Evolutionary conservation across 2,329 filamentous ascomycete genomes (phyloP), one percentile per base, ranked within the genome.

Genomic region (Trematosphaeria pertusa): DNA sequence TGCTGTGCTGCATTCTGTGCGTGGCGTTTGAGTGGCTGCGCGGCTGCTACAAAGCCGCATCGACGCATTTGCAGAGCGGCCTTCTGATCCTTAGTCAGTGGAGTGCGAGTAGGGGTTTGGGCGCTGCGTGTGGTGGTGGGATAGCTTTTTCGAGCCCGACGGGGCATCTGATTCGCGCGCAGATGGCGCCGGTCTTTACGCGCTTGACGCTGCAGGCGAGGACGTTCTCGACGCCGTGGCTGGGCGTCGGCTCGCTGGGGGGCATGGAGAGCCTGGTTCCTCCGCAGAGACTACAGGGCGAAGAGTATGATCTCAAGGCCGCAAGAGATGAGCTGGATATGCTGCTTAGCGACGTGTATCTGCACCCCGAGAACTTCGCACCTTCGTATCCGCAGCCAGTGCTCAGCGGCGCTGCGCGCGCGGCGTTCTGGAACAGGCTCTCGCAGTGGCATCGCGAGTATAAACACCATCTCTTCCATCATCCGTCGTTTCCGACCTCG

Each of bases 1-100:
- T 49, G 10, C 31, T 44, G 6, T 45, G 46, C 15, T 44, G 40
- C 22, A 37, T 49, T 17, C 41, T 49, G 4, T 45, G 42, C 32
- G 30, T 43, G 2, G 42, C 31, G n/a, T 49, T 49, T 20, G 46
- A 49, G 18, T 49, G 46, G 40, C 46, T 49, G 5, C 40, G 40
- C 21, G 46, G 46, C 28, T 26, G 22, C 3, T 36, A 40, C 14
- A 14, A 20, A 17, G 37, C 44, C 5, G 44, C 44, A 7, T 21
- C n/a, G 9, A 37, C 31, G 2, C 44, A 47, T 24, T 33, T 47
- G 12, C 17, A 28, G 17, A 35, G 19, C 15, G 44, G 37, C 5
- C 32, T 47, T 9, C 18, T 20, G 10, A 37, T 47, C 9, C 37
- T 47, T 15, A 17, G 37, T 8, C 44, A 47, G 20, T 47, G 44